Conservation (phyloP, 805 yeast species). For the Sugiyamaella chiloensis region DNA sequence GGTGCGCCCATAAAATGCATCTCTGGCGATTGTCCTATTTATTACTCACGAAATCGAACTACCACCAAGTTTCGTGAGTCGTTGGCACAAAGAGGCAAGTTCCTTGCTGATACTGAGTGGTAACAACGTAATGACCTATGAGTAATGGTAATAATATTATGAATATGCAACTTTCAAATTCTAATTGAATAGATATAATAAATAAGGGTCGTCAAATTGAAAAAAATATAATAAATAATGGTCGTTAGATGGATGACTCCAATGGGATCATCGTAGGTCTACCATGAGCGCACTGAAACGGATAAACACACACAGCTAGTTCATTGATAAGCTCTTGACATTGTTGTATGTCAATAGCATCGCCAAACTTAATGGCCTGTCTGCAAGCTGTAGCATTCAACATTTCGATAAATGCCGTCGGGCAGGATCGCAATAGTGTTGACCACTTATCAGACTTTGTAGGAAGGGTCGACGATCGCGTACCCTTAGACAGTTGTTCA, state of each 20-base stretch:
- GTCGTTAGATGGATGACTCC: too few species aligned
- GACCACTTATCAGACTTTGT: slow-evolving; percentile 36
- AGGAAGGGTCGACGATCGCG: neutral
- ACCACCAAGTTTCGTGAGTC: slow-evolving; percentile 4
- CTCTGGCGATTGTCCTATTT: slow-evolving; percentile 65
- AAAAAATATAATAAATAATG: neutral
- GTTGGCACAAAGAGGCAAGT: neutral
- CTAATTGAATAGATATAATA: neutral
- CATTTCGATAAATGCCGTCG: slow-evolving; percentile 47
- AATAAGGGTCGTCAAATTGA: neutral
- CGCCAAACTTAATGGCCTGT: slow-evolving; percentile 71
- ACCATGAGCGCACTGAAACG: slow-evolving; percentile 86
- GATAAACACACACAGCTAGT: slow-evolving; percentile 50
- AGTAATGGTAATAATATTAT: neutral
- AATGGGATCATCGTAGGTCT: slow-evolving; percentile 66
- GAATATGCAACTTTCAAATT: neutral
- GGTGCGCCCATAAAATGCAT: slow-evolving; percentile 43
- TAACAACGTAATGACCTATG: too few species aligned
- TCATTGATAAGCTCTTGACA: slow-evolving; percentile 44
- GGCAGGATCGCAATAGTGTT: slow-evolving; percentile 42
- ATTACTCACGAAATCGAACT: slow-evolving; percentile 50
- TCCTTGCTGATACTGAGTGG: too few species aligned
- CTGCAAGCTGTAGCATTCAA: slow-evolving; percentile 64
- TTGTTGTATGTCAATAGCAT: slow-evolving; percentile 40
- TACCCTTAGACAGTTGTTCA: slow-evolving; percentile 7